A percentile compares a stretch with the other conserved stretches of the same genome.
Conservation (phyloP, 2,329 filamentous ascomycete genomes). For the Whalleya microplaca region DNA sequence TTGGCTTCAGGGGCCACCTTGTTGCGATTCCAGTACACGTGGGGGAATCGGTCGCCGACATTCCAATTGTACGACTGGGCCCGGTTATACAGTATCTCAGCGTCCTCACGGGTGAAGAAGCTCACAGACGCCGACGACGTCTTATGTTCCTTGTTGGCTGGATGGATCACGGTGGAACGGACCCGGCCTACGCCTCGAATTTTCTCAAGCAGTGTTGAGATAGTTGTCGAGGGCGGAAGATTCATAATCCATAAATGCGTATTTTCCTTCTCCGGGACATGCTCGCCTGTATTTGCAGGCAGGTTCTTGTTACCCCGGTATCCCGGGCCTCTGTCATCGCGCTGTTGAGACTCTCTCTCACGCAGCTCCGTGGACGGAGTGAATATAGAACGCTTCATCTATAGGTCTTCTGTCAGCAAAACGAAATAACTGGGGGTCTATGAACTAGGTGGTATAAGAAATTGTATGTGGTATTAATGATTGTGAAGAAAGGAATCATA, state of each 20-base stretch:
- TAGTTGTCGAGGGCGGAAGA: constrained; percentile 1
- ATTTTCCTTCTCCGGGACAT: constrained; percentile 12
- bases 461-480: too few species aligned
- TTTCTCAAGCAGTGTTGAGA: neutral
- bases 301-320: constrained; percentile 16
- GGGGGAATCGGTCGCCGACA: neutral
- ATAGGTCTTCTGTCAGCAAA: too few species aligned
- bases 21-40: constrained; percentile 17
- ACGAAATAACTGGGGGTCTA: too few species aligned
- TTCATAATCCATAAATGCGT: constrained; percentile 17
- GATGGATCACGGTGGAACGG: constrained; percentile 13
- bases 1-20: neutral
- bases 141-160: neutral
- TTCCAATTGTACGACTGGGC: neutral
- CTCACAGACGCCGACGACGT: constrained; percentile 12
- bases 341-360: too few species aligned
- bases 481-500: too few species aligned
- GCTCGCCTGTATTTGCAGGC: constrained; percentile 4
- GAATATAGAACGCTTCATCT: too few species aligned
- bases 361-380: too few species aligned
- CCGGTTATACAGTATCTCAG: constrained; percentile 3
- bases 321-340: neutral
- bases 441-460: too few species aligned
- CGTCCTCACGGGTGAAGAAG: constrained; percentile 14
- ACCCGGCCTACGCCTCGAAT: constrained; percentile 11